phyloP scores from a whole-genome alignment of 1,139 yeast species.

The Protomyces gravidus region DNA sequence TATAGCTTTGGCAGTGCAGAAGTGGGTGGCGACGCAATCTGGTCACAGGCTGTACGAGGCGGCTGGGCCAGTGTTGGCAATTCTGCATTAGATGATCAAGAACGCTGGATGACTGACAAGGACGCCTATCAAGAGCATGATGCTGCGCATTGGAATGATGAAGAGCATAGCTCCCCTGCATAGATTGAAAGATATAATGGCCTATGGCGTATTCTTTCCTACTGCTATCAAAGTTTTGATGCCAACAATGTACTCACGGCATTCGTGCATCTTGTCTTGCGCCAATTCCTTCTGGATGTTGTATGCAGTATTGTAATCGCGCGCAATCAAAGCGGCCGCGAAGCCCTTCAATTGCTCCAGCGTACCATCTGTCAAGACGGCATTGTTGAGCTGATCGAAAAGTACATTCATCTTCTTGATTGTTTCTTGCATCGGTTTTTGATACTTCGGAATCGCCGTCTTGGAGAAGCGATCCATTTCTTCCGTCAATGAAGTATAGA shows the following conservation, averaged over 20 bases:
- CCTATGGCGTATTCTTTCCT: constrained; percentile 38
- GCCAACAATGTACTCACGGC: constrained; percentile 92
- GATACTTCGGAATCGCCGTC: constrained; percentile 71
- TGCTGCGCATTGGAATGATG: constrained; percentile 47
- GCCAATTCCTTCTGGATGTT: constrained; percentile 53
- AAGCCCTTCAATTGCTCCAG: constrained; percentile 49
- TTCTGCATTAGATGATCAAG: constrained; percentile 69
- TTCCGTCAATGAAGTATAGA: constrained; percentile 53
- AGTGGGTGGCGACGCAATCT: constrained; percentile 88
- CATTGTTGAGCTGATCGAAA: constrained; percentile 74
- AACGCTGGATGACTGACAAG: constrained; percentile 89
- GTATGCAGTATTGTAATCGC: constrained; percentile 60
- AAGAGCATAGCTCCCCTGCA: background rate
- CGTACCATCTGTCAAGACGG: constrained; percentile 53
- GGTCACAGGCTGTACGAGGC: constrained; percentile 92
- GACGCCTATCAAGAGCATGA: constrained; percentile 66
- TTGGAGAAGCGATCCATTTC: constrained; percentile 37
- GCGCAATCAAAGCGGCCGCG: constrained; percentile 49
- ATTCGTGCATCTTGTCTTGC: constrained; percentile 64
- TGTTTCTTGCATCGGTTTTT: constrained; percentile 73
- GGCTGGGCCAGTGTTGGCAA: constrained; percentile 49
- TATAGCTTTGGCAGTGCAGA: constrained; percentile 89
- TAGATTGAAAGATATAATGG: background rate
- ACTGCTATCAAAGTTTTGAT: constrained; percentile 81
- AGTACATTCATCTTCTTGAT: constrained; percentile 73